phyloP scores from a whole-genome alignment of 352 stramenopile genomes.

The Thalassiosira sp. region DNA sequence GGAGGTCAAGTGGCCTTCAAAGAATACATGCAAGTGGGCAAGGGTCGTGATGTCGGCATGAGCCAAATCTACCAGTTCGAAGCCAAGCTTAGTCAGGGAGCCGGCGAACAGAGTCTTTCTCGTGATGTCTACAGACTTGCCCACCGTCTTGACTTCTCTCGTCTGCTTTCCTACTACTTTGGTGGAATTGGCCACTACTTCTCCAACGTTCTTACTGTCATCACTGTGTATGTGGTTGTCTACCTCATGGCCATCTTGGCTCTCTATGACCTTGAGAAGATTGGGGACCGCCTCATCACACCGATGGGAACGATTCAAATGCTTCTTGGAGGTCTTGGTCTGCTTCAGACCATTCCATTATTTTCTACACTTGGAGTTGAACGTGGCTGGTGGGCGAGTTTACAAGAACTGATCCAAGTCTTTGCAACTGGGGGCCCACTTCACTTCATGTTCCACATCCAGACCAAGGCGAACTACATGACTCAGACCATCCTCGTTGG shows the following conservation, averaged over 20 bases:
- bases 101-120: conserved; percentile 96
- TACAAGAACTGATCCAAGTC: conserved; percentile 90
- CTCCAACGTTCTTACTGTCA: conserved; percentile 96
- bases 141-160: conserved; percentile 97
- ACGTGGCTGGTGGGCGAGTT: conserved; percentile 93
- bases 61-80: conserved; percentile 99
- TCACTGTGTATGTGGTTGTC: conserved; percentile 95
- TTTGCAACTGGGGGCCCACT: conserved; percentile 96
- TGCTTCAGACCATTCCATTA: conserved; percentile 96
- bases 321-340: conserved; percentile 93
- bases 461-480: conserved; percentile 99
- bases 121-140: conserved; percentile 97
- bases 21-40: conserved; percentile 99
- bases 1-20: conserved; percentile 95
- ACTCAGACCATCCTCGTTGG: conserved; percentile 97
- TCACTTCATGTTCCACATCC: conserved; percentile 99
- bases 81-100: conserved; percentile 96
- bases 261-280: conserved; percentile 90
- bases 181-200: conserved; percentile 98
- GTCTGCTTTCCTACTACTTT: conserved; percentile 98
- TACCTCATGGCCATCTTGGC: conserved; percentile 94
- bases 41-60: conserved; percentile 98
- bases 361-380: conserved; percentile 97
- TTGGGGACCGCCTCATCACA: conserved; percentile 91
- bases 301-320: conserved; percentile 94